These are phyloP conservation scores for Oidium heveae DNA, from an alignment of 2,329 filamentous ascomycete species.

Conservation along the genomic window DNA sequence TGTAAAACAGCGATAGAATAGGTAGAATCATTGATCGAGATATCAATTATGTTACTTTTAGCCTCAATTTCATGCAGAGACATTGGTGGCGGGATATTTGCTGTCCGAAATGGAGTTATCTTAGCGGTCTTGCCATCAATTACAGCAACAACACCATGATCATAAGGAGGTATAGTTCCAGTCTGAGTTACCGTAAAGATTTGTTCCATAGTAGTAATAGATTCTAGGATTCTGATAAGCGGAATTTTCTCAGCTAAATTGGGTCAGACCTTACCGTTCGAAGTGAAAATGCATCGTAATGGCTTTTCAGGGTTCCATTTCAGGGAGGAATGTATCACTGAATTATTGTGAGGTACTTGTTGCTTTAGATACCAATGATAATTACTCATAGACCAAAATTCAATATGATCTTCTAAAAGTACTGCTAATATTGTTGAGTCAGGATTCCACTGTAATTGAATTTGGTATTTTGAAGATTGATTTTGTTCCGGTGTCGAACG, in stretches of 20 bases:
- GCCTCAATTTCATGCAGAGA: conserved; percentile 47
- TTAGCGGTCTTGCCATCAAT: conserved; percentile 63
- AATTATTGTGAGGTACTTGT: conserved; percentile 31
- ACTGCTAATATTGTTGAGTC: conserved; percentile 83
- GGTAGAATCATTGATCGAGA: conserved; percentile 43
- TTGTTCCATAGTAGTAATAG: conserved; percentile 35
- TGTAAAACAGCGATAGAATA: conserved; percentile 49
- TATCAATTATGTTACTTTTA: conserved; percentile 40
- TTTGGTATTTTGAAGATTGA: conserved; percentile 26
- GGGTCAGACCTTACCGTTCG: conserved; percentile 18
- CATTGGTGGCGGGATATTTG: conserved; percentile 86
- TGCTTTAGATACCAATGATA: conserved; percentile 98
- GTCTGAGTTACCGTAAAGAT: conserved; percentile 43
- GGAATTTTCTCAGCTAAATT: background rate
- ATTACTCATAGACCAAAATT: conserved; percentile 91
- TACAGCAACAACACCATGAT: conserved; percentile 58
- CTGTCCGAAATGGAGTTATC: conserved; percentile 58
- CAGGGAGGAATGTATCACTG: conserved; percentile 13
- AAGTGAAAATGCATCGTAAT: conserved; percentile 35
- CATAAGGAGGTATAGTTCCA: conserved; percentile 42
- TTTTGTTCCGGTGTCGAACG: conserved; percentile 35
- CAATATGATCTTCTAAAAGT: conserved; percentile 45
- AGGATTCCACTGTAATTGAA: conserved; percentile 62
- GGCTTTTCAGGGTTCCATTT: conserved; percentile 74
- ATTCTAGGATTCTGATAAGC: background rate